A percentile compares a stretch with the other conserved stretches of the same genome.
These are phyloP conservation scores for Endoconidiophora polonica DNA, from an alignment of 2,329 filamentous ascomycete genomes.

Conservation along the genomic window DNA sequence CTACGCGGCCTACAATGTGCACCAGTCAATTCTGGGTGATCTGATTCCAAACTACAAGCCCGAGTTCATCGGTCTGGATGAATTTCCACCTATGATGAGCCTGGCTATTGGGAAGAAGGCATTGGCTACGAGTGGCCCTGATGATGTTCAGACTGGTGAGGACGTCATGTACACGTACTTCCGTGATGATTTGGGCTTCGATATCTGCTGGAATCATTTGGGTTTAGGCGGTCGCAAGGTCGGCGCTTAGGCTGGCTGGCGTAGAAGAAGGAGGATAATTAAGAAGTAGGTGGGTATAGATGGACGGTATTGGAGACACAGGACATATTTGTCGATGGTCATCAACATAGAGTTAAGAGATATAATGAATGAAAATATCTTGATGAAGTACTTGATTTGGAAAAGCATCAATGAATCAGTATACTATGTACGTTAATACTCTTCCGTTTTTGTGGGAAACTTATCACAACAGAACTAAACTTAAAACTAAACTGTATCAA, in stretches of 20 bases:
- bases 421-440: background rate
- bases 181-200: conserved; percentile 48
- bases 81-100: conserved; percentile 50
- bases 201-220: conserved; percentile 40
- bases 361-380: background rate
- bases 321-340: too few relatives aligned
- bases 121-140: conserved; percentile 41
- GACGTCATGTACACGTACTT: conserved; percentile 50
- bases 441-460: too few relatives aligned
- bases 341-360: too few relatives aligned
- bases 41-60: conserved; percentile 25
- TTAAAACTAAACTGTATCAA: background rate
- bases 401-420: too few relatives aligned
- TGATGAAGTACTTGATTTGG: background rate
- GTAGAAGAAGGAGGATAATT: background rate
- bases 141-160: conserved; percentile 41
- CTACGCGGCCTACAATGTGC: conserved; percentile 47
- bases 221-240: conserved; percentile 23
- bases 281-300: background rate
- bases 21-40: conserved; percentile 39
- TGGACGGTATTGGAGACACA: background rate
- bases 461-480: background rate
- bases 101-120: conserved; percentile 55
- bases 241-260: background rate
- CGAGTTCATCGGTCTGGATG: conserved; percentile 30